These are phyloP conservation scores for Ogataea parapolymorpha DNA, from an alignment of 805 yeast species.

Conservation along the genomic window DNA sequence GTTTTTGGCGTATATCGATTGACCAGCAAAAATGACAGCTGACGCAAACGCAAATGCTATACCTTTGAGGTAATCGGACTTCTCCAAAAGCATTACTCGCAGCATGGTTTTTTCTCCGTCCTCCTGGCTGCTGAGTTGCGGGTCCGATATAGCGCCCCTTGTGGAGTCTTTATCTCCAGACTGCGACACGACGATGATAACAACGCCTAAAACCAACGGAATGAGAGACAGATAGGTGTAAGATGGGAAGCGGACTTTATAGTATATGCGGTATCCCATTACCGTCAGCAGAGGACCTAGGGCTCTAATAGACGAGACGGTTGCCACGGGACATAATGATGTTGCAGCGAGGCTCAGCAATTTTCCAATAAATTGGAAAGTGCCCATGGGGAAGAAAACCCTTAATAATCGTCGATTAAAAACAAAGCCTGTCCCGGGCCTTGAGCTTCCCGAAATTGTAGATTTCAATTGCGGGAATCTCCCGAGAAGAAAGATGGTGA, in stretches of 20 bases:
- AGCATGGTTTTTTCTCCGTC: constrained; percentile 5
- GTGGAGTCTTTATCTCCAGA: constrained; percentile 18
- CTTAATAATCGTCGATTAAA: constrained; percentile 40
- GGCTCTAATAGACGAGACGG: constrained; percentile 69
- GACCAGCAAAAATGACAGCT: constrained; percentile 74
- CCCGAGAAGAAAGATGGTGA: constrained; percentile 11
- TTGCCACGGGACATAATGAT: constrained; percentile 60
- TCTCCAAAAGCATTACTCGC: constrained; percentile 6
- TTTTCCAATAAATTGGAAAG: constrained; percentile 65
- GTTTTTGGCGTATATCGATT: constrained; percentile 82
- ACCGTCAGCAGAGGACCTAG: constrained; percentile 62
- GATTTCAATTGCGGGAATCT: constrained; percentile 11
- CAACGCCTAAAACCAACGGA: constrained; percentile 53
- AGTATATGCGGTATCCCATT: constrained; percentile 48
- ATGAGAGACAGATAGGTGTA: constrained; percentile 49
- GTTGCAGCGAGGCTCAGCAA: constrained; percentile 62
- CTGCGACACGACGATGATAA: constrained; percentile 42
- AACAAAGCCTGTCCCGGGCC: constrained; percentile 37
- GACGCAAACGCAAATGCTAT: constrained; percentile 65
- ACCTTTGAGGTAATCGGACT: constrained; percentile 48
- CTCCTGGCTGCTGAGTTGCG: constrained; percentile 12
- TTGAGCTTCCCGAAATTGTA: constrained; percentile 51
- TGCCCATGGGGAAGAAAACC: constrained; percentile 58
- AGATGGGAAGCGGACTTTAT: constrained; percentile 47
- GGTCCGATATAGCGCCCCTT: constrained; percentile 13